Evolutionary conservation across 2,329 filamentous ascomycete genomes (phyloP).

Genomic region (Onygenales sp.): DNA sequence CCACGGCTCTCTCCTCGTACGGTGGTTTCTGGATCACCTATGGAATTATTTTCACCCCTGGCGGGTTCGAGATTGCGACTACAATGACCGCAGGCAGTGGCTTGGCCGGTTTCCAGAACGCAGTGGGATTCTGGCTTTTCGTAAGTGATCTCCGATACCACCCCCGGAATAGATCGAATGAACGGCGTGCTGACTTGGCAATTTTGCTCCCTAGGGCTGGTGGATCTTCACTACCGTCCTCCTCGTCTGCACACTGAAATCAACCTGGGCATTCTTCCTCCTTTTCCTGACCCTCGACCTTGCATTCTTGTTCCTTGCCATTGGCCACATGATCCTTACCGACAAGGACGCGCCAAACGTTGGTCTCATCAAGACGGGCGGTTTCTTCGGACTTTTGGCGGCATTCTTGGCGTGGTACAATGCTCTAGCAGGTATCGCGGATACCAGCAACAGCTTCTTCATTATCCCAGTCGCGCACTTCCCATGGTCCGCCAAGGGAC

Average conservation of each 20-base stretch:
- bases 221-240: slow-evolving; percentile 76
- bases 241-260: slow-evolving; percentile 64
- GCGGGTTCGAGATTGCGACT: slow-evolving; percentile 52
- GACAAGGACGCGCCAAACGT: slow-evolving; percentile 29
- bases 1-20: slow-evolving; percentile 70
- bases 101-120: slow-evolving; percentile 43
- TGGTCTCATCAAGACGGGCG: slow-evolving; percentile 58
- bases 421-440: slow-evolving; percentile 70
- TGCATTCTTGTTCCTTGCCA: slow-evolving; percentile 63
- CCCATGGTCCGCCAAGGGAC: slow-evolving; percentile 79
- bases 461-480: slow-evolving; percentile 87
- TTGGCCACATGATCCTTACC: slow-evolving; percentile 51
- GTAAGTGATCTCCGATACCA: slow-evolving; percentile 24
- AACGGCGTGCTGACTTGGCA: neutral
- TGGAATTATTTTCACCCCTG: slow-evolving; percentile 60
- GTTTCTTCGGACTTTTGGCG: slow-evolving; percentile 68
- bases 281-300: slow-evolving; percentile 71
- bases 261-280: slow-evolving; percentile 66
- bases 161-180: neutral
- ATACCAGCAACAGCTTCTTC: slow-evolving; percentile 70
- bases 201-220: slow-evolving; percentile 47
- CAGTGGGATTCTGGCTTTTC: slow-evolving; percentile 64
- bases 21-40: slow-evolving; percentile 77
- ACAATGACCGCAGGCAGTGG: slow-evolving; percentile 28
- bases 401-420: slow-evolving; percentile 85